Evolutionary conservation across 805 yeast species (phyloP).

Genomic region (Kuraishia piskuri): DNA sequence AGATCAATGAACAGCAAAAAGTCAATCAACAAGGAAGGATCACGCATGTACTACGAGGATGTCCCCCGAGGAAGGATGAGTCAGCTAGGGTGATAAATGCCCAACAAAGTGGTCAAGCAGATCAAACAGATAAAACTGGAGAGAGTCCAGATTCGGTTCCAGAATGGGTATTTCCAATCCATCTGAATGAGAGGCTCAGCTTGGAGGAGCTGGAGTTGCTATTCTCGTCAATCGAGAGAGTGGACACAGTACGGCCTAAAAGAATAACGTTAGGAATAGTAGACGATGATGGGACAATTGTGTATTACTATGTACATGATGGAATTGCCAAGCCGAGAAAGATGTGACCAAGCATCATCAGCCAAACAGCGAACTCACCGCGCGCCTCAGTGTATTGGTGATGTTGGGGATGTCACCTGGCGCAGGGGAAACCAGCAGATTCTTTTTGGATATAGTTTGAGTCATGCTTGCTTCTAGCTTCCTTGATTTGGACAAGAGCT

Average conservation of each 20-base stretch:
- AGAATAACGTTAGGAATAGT: conserved; percentile 47
- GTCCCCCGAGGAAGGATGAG: background rate
- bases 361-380: background rate
- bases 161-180: conserved; percentile 37
- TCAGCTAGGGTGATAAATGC: background rate
- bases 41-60: conserved; percentile 1
- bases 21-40: background rate
- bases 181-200: conserved; percentile 20
- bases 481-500: conserved; percentile 10
- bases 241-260: conserved; percentile 22
- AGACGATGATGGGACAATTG: conserved; percentile 60
- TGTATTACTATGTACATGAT: conserved; percentile 59
- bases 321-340: conserved; percentile 60
- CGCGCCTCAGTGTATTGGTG: conserved; percentile 1
- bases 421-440: background rate
- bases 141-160: too few species aligned
- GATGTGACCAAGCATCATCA: too few species aligned
- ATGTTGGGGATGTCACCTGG: conserved; percentile 4
- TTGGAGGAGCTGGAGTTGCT: conserved; percentile 29
- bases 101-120: conserved; percentile 4
- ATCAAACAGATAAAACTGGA: conserved; percentile 14
- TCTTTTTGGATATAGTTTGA: conserved; percentile 1
- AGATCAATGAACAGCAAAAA: too few species aligned
- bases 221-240: conserved; percentile 22
- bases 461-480: conserved; percentile 1